Evolutionary conservation across 208 protist genomes (phyloP).

Genomic region (Crithidia fasciculata): DNA sequence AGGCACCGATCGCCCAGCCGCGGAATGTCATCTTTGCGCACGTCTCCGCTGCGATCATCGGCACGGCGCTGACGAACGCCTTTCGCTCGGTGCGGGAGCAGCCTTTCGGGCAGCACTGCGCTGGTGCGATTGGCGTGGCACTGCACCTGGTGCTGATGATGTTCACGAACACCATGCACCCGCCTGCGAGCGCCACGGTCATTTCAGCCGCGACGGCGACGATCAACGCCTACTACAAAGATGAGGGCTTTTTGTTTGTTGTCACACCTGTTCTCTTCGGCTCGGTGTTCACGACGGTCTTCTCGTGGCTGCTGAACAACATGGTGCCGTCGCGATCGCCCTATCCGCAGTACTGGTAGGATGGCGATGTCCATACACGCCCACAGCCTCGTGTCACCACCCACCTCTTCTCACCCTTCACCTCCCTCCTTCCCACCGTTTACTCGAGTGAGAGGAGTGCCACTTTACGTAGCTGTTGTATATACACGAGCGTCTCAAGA

Average conservation of each 20-base stretch:
- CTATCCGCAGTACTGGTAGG: conserved; percentile 75
- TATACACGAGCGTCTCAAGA: no score
- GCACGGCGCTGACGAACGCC: conserved; percentile 49
- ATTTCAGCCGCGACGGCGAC: conserved; percentile 45
- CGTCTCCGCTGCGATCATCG: conserved; percentile 68
- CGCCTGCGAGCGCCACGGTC: conserved; percentile 67
- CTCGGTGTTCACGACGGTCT: conserved; percentile 46
- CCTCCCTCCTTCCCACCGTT: no score
- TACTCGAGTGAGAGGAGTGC: no score
- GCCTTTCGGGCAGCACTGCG: conserved; percentile 57
- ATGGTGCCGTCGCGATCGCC: conserved; percentile 50
- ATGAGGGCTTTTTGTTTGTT: conserved; percentile 74
- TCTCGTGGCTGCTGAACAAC: conserved; percentile 67
- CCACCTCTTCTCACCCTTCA: no score
- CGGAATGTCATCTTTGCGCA: conserved; percentile 59
- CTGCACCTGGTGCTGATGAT: conserved; percentile 65
- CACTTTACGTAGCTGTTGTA: no score
- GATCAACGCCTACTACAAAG: conserved; percentile 63
- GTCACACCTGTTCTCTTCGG: conserved; percentile 52
- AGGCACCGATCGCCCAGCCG: conserved; percentile 61
- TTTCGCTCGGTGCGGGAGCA: conserved; percentile 51
- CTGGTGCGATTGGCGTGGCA: conserved; percentile 60
- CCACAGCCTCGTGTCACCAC: background rate
- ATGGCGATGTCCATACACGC: background rate
- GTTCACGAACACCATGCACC: conserved; percentile 72